A percentile compares a stretch with the other conserved stretches of the same genome.
Conservation (phyloP, 768 basidiomycete species). For the Phanerochaete sordida region DNA sequence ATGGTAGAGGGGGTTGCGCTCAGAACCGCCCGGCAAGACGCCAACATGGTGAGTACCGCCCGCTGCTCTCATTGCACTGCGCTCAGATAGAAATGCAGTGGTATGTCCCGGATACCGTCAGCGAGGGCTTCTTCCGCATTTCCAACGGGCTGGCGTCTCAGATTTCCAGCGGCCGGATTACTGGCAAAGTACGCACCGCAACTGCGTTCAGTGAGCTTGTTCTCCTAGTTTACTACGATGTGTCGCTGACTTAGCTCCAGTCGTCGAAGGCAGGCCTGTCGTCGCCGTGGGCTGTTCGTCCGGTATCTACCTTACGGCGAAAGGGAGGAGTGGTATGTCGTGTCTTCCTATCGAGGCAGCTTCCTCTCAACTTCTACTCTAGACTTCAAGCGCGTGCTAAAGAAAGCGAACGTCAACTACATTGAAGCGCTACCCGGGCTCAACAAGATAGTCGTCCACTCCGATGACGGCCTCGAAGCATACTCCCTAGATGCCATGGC, state of each 20-base stretch:
- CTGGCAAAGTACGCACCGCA: constrained; percentile 59
- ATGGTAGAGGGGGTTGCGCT: constrained; percentile 63
- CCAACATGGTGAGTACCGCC: constrained; percentile 64
- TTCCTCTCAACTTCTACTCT: neutral
- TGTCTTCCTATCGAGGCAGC: neutral
- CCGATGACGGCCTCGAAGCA: constrained; percentile 51
- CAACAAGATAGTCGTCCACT: constrained; percentile 69
- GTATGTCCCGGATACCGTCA: constrained; percentile 57
- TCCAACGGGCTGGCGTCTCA: constrained; percentile 11
- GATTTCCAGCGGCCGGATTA: constrained; percentile 29
- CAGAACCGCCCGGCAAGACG: constrained; percentile 61
- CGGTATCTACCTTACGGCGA: constrained; percentile 67
- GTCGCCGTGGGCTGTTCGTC: constrained; percentile 61
- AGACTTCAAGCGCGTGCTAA: constrained; percentile 63
- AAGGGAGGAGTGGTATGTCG: constrained; percentile 55
- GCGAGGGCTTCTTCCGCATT: constrained; percentile 60
- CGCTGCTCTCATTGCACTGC: neutral
- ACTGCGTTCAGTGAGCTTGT: constrained; percentile 56
- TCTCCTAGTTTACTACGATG: neutral
- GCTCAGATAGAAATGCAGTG: constrained; percentile 39
- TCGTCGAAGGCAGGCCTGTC: constrained; percentile 46
- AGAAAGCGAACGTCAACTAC: constrained; percentile 43
- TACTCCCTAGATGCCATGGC: constrained; percentile 74
- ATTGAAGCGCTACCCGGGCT: constrained; percentile 57
- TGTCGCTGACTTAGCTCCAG: constrained; percentile 29